phyloP scores from a whole-genome alignment of 208 protist species.

The Crithidia brevicula region DNA sequence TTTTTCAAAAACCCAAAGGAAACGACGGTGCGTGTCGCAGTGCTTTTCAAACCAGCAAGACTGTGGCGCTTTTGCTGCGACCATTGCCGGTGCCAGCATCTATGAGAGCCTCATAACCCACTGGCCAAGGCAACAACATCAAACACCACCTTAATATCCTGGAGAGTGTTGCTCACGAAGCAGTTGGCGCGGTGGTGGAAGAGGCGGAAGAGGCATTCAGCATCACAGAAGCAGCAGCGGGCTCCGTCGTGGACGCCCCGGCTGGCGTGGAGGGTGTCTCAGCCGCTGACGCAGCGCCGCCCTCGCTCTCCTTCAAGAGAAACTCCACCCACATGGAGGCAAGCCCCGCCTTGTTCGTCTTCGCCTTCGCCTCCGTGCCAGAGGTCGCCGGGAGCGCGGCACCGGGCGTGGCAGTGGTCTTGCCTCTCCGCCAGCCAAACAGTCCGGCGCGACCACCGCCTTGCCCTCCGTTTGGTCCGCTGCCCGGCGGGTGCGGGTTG shows the following conservation, averaged over 20 bases:
- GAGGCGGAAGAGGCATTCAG: background rate
- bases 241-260: background rate
- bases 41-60: too few relatives aligned
- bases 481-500: constrained; percentile 52
- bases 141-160: too few relatives aligned
- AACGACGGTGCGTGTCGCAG: too few relatives aligned
- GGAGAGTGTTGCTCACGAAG: too few relatives aligned
- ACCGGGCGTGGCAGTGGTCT: background rate
- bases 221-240: background rate
- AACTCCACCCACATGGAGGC: constrained; percentile 87
- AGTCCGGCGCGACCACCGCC: constrained; percentile 24
- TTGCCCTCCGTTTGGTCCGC: background rate
- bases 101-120: too few relatives aligned
- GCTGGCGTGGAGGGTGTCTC: background rate
- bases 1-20: too few relatives aligned
- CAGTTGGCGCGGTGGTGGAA: background rate
- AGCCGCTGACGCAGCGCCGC: background rate
- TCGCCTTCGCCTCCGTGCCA: background rate
- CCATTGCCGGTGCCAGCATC: too few relatives aligned
- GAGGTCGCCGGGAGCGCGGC: too few relatives aligned
- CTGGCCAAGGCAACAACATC: too few relatives aligned
- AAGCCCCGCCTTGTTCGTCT: constrained; percentile 29
- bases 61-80: too few relatives aligned
- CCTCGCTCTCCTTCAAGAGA: constrained; percentile 73
- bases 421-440: constrained; percentile 30